phyloP scores from a whole-genome alignment of 495 filamentous ascomycete species.

The Penicillium paxilli region DNA sequence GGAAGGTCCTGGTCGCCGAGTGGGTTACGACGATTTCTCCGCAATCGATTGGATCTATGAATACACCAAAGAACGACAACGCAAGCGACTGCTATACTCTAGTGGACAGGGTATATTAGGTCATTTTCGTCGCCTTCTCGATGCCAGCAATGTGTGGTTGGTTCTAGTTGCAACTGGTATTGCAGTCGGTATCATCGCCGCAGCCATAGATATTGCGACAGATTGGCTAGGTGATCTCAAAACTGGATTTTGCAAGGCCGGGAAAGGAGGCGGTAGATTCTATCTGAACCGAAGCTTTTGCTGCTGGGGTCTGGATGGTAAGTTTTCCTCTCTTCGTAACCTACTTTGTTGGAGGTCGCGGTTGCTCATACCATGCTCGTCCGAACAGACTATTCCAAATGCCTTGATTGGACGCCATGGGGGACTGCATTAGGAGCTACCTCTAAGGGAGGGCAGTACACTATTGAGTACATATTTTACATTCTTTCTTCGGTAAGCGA shows the following conservation, averaged over 20 bases:
- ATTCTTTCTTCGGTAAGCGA: conserved; percentile 68
- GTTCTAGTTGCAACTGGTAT: conserved; percentile 79
- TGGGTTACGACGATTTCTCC: conserved; percentile 94
- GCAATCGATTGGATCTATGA: conserved; percentile 99
- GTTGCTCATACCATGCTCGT: not conserved
- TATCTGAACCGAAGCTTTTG: conserved; percentile 91
- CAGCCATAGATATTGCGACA: conserved; percentile 86
- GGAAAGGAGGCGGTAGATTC: conserved; percentile 75
- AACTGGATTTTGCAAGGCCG: conserved; percentile 79
- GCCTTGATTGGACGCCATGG: conserved; percentile 85
- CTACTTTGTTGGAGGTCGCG: not conserved
- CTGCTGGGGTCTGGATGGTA: conserved; percentile 85
- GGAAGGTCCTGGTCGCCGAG: conserved; percentile 85
- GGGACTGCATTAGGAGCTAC: conserved; percentile 65
- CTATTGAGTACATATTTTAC: conserved; percentile 85
- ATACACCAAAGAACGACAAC: conserved; percentile 93
- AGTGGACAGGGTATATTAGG: conserved; percentile 71
- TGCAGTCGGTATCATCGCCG: conserved; percentile 79
- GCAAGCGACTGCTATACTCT: conserved; percentile 72
- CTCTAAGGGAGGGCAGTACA: conserved; percentile 68
- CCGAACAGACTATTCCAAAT: conserved; percentile 64
- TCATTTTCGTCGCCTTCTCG: conserved; percentile 67
- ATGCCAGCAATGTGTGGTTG: conserved; percentile 89
- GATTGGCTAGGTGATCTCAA: conserved; percentile 95
- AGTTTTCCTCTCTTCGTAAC: no score